phyloP scores from a whole-genome alignment of 805 yeast genomes.

The Candida koratica region DNA sequence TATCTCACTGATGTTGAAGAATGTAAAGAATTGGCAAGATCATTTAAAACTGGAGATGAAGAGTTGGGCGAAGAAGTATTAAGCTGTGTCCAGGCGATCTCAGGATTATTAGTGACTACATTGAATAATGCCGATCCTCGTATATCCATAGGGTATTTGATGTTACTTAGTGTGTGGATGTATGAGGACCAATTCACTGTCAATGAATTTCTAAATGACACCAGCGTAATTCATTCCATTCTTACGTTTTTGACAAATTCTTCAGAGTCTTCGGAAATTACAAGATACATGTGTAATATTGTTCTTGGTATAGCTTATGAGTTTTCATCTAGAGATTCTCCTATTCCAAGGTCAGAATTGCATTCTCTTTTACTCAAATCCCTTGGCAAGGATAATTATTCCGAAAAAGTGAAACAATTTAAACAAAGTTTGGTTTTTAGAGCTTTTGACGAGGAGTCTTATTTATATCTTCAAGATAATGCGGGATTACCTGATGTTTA shows the following conservation, averaged over 20 bases:
- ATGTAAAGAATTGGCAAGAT: constrained; percentile 45
- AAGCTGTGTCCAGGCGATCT: constrained; percentile 66
- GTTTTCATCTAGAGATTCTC: constrained; percentile 61
- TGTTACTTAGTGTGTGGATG: constrained; percentile 70
- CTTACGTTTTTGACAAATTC: constrained; percentile 56
- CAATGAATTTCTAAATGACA: constrained; percentile 66
- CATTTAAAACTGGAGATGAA: constrained; percentile 54
- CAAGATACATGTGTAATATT: constrained; percentile 69
- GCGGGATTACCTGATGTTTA: constrained; percentile 86
- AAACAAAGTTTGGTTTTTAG: constrained; percentile 55
- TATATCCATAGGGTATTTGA: constrained; percentile 70
- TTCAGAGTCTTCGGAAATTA: constrained; percentile 48
- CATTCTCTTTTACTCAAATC: constrained; percentile 60
- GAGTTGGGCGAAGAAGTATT: constrained; percentile 66
- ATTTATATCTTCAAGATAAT: constrained; percentile 58
- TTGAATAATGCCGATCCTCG: constrained; percentile 65
- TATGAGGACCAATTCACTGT: constrained; percentile 76
- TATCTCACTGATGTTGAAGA: constrained; percentile 53
- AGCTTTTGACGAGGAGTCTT: constrained; percentile 50
- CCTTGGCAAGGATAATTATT: constrained; percentile 79
- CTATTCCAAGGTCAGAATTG: constrained; percentile 56
- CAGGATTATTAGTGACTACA: constrained; percentile 68
- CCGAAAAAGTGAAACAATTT: constrained; percentile 68
- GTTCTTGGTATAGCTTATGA: constrained; percentile 78
- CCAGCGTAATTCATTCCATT: constrained; percentile 62